These are phyloP conservation scores for Laetiporus sulphureus DNA, from an alignment of 1,284 basidiomycete genomes.

Conservation along the genomic window DNA sequence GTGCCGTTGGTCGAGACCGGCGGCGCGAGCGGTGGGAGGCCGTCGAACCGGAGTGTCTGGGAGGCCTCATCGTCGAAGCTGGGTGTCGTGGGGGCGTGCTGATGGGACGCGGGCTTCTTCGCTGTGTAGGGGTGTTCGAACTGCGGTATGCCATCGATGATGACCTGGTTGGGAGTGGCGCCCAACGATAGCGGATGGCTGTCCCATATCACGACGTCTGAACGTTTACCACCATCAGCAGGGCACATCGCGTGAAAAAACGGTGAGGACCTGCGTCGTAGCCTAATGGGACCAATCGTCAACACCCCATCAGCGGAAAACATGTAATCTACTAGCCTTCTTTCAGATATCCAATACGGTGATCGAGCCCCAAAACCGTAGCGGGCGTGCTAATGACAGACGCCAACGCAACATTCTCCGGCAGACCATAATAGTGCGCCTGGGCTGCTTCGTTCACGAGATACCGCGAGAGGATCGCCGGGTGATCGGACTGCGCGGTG, in stretches of 20 bases:
- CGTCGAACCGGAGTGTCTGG: slow-evolving; percentile 53
- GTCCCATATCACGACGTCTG: slow-evolving; percentile 63
- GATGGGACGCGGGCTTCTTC: slow-evolving; percentile 41
- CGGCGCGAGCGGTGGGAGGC: slow-evolving; percentile 54
- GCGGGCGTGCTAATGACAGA: slow-evolving; percentile 80
- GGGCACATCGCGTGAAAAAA: no score
- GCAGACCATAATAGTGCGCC: slow-evolving; percentile 72
- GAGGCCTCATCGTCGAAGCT: slow-evolving; percentile 50
- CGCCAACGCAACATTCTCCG: slow-evolving; percentile 54
- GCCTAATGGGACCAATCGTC: slow-evolving; percentile 23
- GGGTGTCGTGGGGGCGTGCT: slow-evolving; percentile 47
- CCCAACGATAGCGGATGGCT: slow-evolving; percentile 73
- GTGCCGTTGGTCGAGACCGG: slow-evolving; percentile 28
- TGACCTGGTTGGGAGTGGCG: slow-evolving; percentile 67
- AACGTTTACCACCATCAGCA: slow-evolving; percentile 7
- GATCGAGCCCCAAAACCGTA: slow-evolving; percentile 68
- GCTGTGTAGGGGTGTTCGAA: slow-evolving; percentile 36
- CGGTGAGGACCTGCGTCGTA: slow-evolving; percentile 36
- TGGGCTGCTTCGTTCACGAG: slow-evolving; percentile 85
- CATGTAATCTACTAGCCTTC: slow-evolving; percentile 38
- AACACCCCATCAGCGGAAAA: background rate
- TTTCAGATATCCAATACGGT: slow-evolving; percentile 74
- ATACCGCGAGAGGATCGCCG: slow-evolving; percentile 71
- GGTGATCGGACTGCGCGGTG: slow-evolving; percentile 56
- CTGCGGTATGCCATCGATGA: slow-evolving; percentile 66